phyloP scores from a whole-genome alignment of 495 filamentous ascomycete species.

The Haplographium delicatum region DNA sequence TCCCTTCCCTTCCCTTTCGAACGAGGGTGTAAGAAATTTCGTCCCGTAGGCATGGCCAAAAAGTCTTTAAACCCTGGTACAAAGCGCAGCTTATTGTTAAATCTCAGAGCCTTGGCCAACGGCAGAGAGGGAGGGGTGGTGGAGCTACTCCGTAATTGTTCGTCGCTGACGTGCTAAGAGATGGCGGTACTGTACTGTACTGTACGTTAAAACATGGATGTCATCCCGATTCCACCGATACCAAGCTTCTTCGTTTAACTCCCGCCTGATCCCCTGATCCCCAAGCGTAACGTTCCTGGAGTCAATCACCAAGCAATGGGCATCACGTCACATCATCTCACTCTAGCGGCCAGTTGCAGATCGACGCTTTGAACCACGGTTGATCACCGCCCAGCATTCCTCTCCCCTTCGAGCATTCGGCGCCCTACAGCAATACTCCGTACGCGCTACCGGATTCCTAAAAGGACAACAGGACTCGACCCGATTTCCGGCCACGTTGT shows the following conservation, averaged over 20 bases:
- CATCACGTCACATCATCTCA: not conserved
- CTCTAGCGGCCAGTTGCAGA: slow-evolving; percentile 7
- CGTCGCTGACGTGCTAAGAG: too few species aligned
- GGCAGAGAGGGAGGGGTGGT: too few species aligned
- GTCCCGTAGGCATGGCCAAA: too few species aligned
- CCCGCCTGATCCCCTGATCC: slow-evolving; percentile 6
- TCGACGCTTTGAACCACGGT: not conserved
- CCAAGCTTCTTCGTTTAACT: slow-evolving; percentile 9
- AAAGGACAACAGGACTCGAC: not conserved
- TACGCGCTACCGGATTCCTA: not conserved
- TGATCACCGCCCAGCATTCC: not conserved
- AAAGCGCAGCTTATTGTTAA: too few species aligned
- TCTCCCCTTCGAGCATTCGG: too few species aligned
- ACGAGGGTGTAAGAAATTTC: too few species aligned
- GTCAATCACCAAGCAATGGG: not conserved
- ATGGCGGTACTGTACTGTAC: not conserved
- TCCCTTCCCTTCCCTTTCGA: too few species aligned
- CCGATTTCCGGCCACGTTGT: not conserved
- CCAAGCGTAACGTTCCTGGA: not conserved
- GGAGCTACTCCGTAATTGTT: too few species aligned
- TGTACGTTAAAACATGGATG: not conserved
- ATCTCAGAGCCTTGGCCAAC: too few species aligned
- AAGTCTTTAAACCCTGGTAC: too few species aligned
- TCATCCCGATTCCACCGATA: not conserved
- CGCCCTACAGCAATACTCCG: not conserved